A percentile compares a stretch with the other conserved stretches of the same genome.
Conservation (phyloP, 2,329 filamentous ascomycete species). For the Phoma herbarum region DNA sequence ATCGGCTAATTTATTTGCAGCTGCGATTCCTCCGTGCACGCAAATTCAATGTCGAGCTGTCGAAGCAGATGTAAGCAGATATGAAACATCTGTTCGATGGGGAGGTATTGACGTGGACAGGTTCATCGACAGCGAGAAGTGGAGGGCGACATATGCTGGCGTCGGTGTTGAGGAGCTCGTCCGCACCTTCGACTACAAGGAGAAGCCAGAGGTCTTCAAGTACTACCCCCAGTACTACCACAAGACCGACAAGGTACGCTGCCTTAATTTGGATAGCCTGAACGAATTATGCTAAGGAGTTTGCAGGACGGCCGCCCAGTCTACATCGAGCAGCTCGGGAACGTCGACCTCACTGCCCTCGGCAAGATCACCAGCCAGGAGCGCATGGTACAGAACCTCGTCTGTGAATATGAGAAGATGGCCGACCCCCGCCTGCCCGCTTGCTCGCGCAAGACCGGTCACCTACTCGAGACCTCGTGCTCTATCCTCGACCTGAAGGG, state of each 20-base stretch:
- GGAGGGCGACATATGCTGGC: slow-evolving; percentile 81
- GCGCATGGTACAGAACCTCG: slow-evolving; percentile 95
- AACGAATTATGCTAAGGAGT: slow-evolving; percentile 11
- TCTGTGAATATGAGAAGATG: slow-evolving; percentile 97
- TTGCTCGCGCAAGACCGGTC: slow-evolving; percentile 89
- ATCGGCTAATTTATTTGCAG: slow-evolving; percentile 55
- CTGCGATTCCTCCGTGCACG: slow-evolving; percentile 91
- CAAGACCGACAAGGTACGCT: slow-evolving; percentile 80
- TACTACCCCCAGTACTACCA: slow-evolving; percentile 99
- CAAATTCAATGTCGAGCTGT: slow-evolving; percentile 86
- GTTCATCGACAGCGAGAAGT: slow-evolving; percentile 90
- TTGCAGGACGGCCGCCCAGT: slow-evolving; percentile 89
- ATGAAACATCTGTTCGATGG: background rate
- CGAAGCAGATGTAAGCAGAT: slow-evolving; percentile 85
- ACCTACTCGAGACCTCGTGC: slow-evolving; percentile 96
- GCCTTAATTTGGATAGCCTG: background rate
- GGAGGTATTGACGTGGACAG: slow-evolving; percentile 59
- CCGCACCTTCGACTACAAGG: slow-evolving; percentile 82
- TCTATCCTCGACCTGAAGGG: slow-evolving; percentile 98
- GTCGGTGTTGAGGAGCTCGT: slow-evolving; percentile 77
- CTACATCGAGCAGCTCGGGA: slow-evolving; percentile 96
- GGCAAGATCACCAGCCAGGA: slow-evolving; percentile 92
- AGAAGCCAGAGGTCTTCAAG: slow-evolving; percentile 83
- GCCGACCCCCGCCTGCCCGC: slow-evolving; percentile 92
- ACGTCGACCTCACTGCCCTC: slow-evolving; percentile 88